Evolutionary conservation across 441 rosid genomes (phyloP).

Genomic region (Populus hybrid): DNA sequence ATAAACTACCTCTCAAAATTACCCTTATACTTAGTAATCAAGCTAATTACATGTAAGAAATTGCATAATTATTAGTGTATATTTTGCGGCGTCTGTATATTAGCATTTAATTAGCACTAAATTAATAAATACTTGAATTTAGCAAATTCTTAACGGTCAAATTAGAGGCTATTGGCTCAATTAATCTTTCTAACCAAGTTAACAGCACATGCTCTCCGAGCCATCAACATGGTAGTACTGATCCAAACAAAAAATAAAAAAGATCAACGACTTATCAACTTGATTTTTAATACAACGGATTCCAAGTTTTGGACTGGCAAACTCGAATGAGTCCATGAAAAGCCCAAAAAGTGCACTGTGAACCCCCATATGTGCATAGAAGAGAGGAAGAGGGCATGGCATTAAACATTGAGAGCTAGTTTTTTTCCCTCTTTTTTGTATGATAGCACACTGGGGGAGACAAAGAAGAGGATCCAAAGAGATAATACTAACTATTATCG

Average conservation of each 20-base stretch:
- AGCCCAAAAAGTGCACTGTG: not conserved
- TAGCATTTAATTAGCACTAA: too few species aligned
- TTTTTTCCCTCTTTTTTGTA: constrained; percentile 1
- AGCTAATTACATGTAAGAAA: too few species aligned
- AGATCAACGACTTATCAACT: not conserved
- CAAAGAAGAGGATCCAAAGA: constrained; percentile 26
- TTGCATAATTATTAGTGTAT: too few species aligned
- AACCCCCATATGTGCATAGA: not conserved
- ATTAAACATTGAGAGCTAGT: not conserved
- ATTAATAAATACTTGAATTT: too few species aligned
- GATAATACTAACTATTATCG: constrained; percentile 5
- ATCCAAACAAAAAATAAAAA: not conserved
- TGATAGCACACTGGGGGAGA: not conserved
- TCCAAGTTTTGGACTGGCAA: not conserved
- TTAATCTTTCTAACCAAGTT: not conserved
- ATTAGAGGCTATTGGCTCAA: not conserved
- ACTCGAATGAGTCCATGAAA: not conserved
- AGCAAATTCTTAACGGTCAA: not conserved
- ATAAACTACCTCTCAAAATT: too few species aligned
- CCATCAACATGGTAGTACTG: not conserved
- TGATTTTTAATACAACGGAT: not conserved
- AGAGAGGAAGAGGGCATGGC: not conserved
- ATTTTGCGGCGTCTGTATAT: too few species aligned
- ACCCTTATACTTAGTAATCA: too few species aligned
- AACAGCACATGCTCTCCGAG: not conserved